Base-by-base conservation (phyloP, 768 basidiomycete genomes). In the Asterophora parasitica region DNA sequence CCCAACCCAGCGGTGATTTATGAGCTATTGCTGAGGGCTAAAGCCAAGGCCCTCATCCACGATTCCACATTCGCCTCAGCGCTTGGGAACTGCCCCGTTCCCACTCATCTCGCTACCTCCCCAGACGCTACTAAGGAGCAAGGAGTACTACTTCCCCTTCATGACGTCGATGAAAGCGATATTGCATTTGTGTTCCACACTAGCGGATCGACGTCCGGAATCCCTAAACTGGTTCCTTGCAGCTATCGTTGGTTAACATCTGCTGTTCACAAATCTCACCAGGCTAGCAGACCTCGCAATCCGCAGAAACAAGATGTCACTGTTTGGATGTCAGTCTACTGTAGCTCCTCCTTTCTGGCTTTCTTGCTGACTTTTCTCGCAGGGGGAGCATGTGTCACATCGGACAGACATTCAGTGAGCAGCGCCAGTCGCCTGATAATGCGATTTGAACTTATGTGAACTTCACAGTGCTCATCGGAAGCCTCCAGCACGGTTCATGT, bases 351-450 rank as follows among this genome's bases (percentile, higher is more conserved):
- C 11, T 39, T 8, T 9, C 19, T n/a, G 37, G 16, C 2, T 23
- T 1, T 16, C 16, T 44, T 38, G n/a, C 38, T 47, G 42, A 50
- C 33, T 51, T 61, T 48, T 49, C 57, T 40, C 66, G 23, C 23
- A 87, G 85, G 73, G 85, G 88, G 44, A 85, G 83, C 70, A 84
- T 89, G 84, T 88, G 82, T 58, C 88, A 88, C 64, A 89, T 88
- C 51, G 87, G 68, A 23, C 85, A 88, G 63, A 79, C 75, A 30
- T 86, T 81, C 74, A 82, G 84, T 85, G 62, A 71, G 82, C 41
- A 46, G 20, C 35, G 39, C 45, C n/a, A 32, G 55, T 57, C 57
- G 23, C 6, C 23, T 23, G 23, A 23, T 23, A 26, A 53, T 81
- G 81, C 16, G 55, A 49, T 58, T 62, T 50, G 60, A 54, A 39